Evolutionary conservation across 805 yeast genomes (phyloP).

Genomic region (Hemisphaericaspora nanyangensis): DNA sequence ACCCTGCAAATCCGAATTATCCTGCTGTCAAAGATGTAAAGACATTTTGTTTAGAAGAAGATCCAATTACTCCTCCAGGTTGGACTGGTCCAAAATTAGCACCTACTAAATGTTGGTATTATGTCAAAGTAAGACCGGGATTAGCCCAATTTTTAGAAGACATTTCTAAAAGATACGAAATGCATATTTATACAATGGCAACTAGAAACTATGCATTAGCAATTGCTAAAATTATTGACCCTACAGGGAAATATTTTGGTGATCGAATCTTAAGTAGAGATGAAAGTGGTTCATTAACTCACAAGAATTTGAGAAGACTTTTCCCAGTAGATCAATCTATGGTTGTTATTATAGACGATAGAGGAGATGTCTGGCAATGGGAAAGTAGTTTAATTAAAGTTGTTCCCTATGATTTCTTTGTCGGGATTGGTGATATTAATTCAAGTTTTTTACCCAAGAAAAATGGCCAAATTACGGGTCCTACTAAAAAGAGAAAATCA

Average conservation of each 20-base stretch:
- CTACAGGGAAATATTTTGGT: conserved; percentile 80
- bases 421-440: conserved; percentile 96
- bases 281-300: conserved; percentile 90
- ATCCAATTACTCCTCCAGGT: conserved; percentile 52
- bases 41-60: conserved; percentile 76
- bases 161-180: conserved; percentile 66
- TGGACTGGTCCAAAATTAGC: conserved; percentile 60
- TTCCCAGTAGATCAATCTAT: conserved; percentile 95
- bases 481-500: conserved; percentile 57
- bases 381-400: conserved; percentile 86
- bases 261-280: conserved; percentile 90
- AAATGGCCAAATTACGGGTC: conserved; percentile 52
- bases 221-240: conserved; percentile 88
- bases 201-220: conserved; percentile 89
- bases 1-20: conserved; percentile 80
- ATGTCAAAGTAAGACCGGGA: conserved; percentile 90
- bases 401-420: conserved; percentile 92
- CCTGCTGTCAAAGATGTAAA: conserved; percentile 79
- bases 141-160: conserved; percentile 65
- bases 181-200: conserved; percentile 98
- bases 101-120: conserved; percentile 74
- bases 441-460: conserved; percentile 88
- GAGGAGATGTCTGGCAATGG: conserved; percentile 99
- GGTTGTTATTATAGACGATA: conserved; percentile 95
- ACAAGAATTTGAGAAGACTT: conserved; percentile 78